Evolutionary conservation across 148 eudicot genomes (phyloP), one percentile per base, ranked within the genome.

Genomic region (Drosera capensis): DNA sequence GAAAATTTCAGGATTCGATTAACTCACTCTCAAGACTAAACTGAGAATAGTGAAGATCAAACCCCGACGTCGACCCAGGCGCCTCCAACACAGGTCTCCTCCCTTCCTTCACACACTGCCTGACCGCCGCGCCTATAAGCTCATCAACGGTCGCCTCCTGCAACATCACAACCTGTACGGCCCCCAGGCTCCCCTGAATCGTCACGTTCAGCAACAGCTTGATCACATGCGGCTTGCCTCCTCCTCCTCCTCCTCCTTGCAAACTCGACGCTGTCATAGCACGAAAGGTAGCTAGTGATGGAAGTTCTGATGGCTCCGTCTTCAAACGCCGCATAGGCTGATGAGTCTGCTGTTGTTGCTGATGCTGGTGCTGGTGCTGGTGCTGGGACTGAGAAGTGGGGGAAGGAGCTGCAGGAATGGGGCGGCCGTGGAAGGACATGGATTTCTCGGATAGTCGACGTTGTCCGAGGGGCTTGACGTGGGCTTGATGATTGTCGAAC

Each of bases 11-110:
- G 14, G 38, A 34, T 39, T 39, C 43, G 25, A 16, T 24, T 13
- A 15, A 40, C 75, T 66, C 71, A 83, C 95, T 70, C 65, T 80
- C 76, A 39, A 85, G 74, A 70, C 78, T 85, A 66, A 85, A 85
- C 47, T 80, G 90, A 0, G 86, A 85, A 43, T 72, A 85, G 62
- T 85, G 95, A 42, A 85, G 90, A 20, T 72, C 80, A 47, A 71
- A 77, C 1, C 52, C 64, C 21, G 60, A 24, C n/a, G n/a, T n/a
- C 14, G 66, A 31, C 21, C 56, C 61, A 0, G 49, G 5, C 0
- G 57, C 46, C 0, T 43, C 13, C 46, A 84, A 30, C 5, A 70
- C 37, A 30, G 86, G 86, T 22, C 81, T 67, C 19, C 90, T 60
- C 16, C 64, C 73, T 71, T 85, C 90, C 56, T 74, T 85, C 1